These are phyloP conservation scores for Thamnidium elegans DNA, from an alignment of 192 early-diverging fungal genomes.

Conservation along the genomic window DNA sequence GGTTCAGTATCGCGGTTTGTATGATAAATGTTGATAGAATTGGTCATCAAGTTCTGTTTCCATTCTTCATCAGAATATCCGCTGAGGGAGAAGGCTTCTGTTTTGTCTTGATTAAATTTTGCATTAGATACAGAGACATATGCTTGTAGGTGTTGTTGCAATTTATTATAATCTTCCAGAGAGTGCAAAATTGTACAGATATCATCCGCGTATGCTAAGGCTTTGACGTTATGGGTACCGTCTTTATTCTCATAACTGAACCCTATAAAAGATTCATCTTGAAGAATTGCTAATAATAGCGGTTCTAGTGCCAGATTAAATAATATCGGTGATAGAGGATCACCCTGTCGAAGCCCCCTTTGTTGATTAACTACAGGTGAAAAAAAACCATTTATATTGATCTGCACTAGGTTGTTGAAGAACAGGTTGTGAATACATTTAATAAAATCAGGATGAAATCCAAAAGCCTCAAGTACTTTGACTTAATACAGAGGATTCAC, in stretches of 20 bases:
- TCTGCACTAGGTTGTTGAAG: slow-evolving; percentile 4
- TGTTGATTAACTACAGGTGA: slow-evolving; percentile 10
- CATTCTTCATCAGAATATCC: background rate
- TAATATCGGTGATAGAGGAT: slow-evolving; percentile 34
- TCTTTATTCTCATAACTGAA: background rate
- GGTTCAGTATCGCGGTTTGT: background rate
- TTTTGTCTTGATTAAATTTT: slow-evolving; percentile 1
- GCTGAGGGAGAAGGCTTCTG: background rate
- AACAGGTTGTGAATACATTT: background rate
- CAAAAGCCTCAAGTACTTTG: background rate
- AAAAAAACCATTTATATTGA: slow-evolving; percentile 27
- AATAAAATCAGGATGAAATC: slow-evolving; percentile 16
- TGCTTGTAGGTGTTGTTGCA: background rate
- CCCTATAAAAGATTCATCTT: background rate
- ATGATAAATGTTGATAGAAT: background rate
- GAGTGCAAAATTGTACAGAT: background rate
- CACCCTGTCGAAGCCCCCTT: slow-evolving; percentile 34
- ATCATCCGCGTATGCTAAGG: background rate
- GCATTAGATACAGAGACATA: background rate
- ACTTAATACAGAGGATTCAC: slow-evolving; percentile 22
- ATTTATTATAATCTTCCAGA: background rate
- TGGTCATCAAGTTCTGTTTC: no score
- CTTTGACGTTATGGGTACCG: background rate
- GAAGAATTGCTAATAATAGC: slow-evolving; percentile 1
- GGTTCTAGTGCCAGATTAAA: slow-evolving; percentile 36